phyloP scores from a whole-genome alignment of 768 basidiomycete genomes.

The Mycena metata region DNA sequence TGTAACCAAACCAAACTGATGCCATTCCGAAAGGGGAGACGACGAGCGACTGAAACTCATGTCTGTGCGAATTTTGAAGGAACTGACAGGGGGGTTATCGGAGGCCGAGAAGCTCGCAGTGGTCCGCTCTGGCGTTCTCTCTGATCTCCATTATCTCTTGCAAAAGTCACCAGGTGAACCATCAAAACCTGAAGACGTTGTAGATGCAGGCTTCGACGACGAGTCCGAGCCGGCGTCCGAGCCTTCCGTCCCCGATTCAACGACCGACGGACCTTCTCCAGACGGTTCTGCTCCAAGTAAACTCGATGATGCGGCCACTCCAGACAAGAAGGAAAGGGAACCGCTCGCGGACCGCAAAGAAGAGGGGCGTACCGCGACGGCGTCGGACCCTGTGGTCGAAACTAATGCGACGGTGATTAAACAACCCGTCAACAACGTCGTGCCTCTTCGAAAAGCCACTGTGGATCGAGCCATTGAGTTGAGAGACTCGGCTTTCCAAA shows the following conservation, averaged over 20 bases:
- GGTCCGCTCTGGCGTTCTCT: slow-evolving; percentile 14
- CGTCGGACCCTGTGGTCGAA: not conserved
- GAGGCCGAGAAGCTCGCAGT: slow-evolving; percentile 13
- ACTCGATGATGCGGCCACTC: too few species aligned
- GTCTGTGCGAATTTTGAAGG: slow-evolving; percentile 9
- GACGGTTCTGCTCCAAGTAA: too few species aligned
- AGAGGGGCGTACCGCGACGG: not conserved
- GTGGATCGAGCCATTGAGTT: slow-evolving; percentile 7
- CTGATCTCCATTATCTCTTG: slow-evolving; percentile 8
- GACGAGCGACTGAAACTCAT: slow-evolving; percentile 16
- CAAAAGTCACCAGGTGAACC: not conserved
- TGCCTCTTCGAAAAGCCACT: not conserved
- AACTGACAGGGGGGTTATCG: slow-evolving; percentile 6
- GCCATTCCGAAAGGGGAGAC: not conserved
- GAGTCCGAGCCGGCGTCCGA: not conserved
- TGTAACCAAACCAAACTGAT: not conserved
- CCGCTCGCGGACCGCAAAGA: not conserved
- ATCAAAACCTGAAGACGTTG: not conserved
- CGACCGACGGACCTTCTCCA: too few species aligned
- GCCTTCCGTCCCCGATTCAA: too few species aligned
- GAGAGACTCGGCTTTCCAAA: slow-evolving; percentile 5
- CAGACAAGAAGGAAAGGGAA: too few species aligned
- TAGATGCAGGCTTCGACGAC: not conserved
- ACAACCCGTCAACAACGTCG: slow-evolving; percentile 3
- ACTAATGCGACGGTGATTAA: not conserved